Base-by-base conservation (phyloP, 1,139 yeast genomes). In the Kluyveromyces marxianus region DNA sequence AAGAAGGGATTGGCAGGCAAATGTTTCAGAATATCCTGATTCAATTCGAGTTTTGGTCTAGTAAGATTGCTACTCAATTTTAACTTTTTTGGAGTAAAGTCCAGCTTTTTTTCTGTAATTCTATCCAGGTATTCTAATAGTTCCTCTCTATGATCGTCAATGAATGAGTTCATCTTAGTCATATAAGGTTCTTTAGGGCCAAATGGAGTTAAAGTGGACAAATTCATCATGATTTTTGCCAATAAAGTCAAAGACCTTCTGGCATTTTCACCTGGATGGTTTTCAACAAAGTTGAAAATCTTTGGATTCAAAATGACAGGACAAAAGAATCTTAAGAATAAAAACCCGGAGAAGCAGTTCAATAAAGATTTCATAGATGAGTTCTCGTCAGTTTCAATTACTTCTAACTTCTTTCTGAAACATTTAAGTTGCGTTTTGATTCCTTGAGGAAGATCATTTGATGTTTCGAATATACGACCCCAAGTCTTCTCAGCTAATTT, bases 241-340 rank as follows among this genome's bases (percentile, higher is more conserved):
- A 89, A 70, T 38, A 89, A 66, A 0, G 96, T 87, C 45, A 90
- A 67, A 0, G 96, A 83, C 48, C 95, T 72, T 56, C 88, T 92
- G 1, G 81, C 73, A 24, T 71, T 71, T 1, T 89, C 87, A 7
- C 80, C 73, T 49, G 88, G 88, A 57, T 85, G 92, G 41, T 76
- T 72, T 48, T 77, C 75, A 1, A 88, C 77, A 43, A 92, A 70
- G 51, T 82, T 81, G 61, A 88, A 89, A 41, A 88, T 66, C 57
- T 88, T 88, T 0, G 97, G 97, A 57, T 88, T 89, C 57, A 92
- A 69, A 37, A 92, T 77, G 0, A 96, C 96, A 0, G 97, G 97
- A 58, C 96, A 90, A 55, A 88, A 80, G 61, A 87, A 89, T 50
- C 97, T 70, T 51, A 92, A 68, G 62, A 92, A 92, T 25, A 92